Evolutionary conservation across 2,329 filamentous ascomycete genomes (phyloP).

Genomic region (Diatrype stigma): DNA sequence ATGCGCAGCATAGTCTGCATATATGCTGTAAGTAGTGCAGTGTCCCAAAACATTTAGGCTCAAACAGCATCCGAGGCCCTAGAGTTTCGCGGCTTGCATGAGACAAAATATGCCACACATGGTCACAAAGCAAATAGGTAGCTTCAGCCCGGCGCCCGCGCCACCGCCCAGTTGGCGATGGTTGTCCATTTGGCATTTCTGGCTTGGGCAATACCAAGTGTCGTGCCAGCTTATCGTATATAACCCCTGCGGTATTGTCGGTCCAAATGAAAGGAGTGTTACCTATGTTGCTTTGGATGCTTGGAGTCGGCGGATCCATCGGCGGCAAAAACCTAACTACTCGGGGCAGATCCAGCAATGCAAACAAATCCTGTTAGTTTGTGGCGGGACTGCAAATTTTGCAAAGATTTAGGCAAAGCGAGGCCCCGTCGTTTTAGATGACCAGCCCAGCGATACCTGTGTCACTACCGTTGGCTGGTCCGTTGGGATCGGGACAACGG

Average conservation of each 20-base stretch:
- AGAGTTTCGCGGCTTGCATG: not conserved
- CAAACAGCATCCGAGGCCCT: not conserved
- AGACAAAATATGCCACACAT: conserved; percentile 1
- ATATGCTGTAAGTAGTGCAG: too few relatives aligned
- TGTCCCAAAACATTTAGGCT: not conserved
- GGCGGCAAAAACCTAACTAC: too few relatives aligned
- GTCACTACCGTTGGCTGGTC: too few relatives aligned
- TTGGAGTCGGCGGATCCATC: too few relatives aligned
- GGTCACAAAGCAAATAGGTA: not conserved
- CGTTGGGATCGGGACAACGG: not conserved
- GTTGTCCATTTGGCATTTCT: not conserved
- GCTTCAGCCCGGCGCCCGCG: not conserved
- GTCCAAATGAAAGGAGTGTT: not conserved
- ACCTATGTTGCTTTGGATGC: too few relatives aligned
- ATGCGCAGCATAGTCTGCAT: too few relatives aligned
- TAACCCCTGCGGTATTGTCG: not conserved
- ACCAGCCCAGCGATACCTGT: too few relatives aligned
- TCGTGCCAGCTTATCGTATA: not conserved
- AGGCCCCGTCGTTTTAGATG: too few relatives aligned
- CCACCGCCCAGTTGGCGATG: not conserved
- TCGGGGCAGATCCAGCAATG: too few relatives aligned
- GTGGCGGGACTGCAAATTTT: too few relatives aligned
- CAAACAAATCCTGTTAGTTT: too few relatives aligned
- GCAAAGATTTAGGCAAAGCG: too few relatives aligned
- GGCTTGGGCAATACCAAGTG: not conserved